Percentiles rank a stretch among this genome's conserved stretches.
These are phyloP conservation scores for Calonectria multiphialidica DNA, from an alignment of 2,329 filamentous ascomycete genomes.

Conservation along the genomic window DNA sequence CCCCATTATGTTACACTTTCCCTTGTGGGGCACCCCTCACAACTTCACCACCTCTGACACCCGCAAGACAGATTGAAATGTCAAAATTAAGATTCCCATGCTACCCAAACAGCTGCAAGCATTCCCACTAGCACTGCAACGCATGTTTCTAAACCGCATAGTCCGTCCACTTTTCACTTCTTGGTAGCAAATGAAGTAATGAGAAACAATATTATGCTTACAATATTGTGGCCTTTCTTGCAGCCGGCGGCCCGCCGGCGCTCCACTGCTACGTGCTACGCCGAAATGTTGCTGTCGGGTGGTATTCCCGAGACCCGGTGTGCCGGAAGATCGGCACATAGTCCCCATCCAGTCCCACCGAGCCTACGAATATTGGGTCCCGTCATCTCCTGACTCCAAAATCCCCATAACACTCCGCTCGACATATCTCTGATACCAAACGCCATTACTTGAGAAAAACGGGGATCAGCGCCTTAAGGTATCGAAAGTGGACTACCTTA, in stretches of 20 bases:
- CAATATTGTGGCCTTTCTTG: neutral
- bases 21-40: no score
- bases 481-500: neutral
- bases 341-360: neutral
- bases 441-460: slow-evolving; percentile 13
- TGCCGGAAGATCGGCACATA: slow-evolving; percentile 1
- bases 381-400: neutral
- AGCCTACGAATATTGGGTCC: slow-evolving; percentile 7
- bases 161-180: no score
- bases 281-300: neutral
- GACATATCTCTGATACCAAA: neutral
- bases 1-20: no score
- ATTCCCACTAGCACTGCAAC: no score
- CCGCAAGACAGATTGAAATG: no score
- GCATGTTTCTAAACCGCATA: no score
- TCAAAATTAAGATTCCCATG: no score
- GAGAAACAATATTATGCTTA: neutral
- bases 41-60: no score
- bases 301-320: neutral
- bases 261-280: neutral
- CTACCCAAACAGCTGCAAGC: no score
- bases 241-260: slow-evolving; percentile 1
- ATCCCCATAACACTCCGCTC: neutral
- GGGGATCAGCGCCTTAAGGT: neutral
- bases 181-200: neutral